Evolutionary conservation across 352 stramenopile species (phyloP).

Genomic region (Globisporangium paroecandrum): DNA sequence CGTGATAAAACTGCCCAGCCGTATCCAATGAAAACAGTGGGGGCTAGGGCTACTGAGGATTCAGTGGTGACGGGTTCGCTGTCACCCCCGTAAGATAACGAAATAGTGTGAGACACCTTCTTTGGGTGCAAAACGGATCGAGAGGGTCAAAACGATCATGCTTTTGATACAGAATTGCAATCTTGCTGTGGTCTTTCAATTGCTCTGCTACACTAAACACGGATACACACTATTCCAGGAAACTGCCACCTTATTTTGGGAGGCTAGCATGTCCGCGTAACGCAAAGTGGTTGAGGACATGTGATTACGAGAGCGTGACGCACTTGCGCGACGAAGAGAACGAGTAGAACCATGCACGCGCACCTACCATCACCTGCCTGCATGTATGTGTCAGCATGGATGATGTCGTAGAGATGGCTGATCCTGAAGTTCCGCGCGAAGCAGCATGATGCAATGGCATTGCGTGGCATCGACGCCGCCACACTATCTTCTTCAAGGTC

Average conservation of each 20-base stretch:
- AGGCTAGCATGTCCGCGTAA: neutral
- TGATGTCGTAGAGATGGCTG: neutral
- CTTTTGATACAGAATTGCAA: too few relatives aligned
- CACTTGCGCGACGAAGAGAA: neutral
- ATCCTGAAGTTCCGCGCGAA: neutral
- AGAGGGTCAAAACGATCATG: too few relatives aligned
- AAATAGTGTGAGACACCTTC: neutral
- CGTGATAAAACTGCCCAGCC: constrained; percentile 10
- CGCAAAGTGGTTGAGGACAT: neutral
- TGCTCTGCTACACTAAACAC: neutral
- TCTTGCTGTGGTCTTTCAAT: too few relatives aligned
- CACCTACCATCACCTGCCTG: neutral
- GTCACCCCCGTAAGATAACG: neutral
- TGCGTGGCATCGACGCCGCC: too few relatives aligned
- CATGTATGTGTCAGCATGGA: too few relatives aligned
- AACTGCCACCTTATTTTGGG: neutral
- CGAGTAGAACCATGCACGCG: neutral
- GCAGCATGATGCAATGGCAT: neutral
- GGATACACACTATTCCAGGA: too few relatives aligned
- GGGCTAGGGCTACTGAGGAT: constrained; percentile 9
- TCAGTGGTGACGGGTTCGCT: constrained; percentile 12
- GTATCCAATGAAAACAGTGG: constrained; percentile 14
- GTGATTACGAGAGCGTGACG: neutral
- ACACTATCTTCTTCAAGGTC: too few relatives aligned
- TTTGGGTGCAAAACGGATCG: neutral